A percentile compares a stretch with the other conserved stretches of the same genome.
Conservation (phyloP, 1,284 basidiomycete genomes). For the Microbotryomycetes sp. region DNA sequence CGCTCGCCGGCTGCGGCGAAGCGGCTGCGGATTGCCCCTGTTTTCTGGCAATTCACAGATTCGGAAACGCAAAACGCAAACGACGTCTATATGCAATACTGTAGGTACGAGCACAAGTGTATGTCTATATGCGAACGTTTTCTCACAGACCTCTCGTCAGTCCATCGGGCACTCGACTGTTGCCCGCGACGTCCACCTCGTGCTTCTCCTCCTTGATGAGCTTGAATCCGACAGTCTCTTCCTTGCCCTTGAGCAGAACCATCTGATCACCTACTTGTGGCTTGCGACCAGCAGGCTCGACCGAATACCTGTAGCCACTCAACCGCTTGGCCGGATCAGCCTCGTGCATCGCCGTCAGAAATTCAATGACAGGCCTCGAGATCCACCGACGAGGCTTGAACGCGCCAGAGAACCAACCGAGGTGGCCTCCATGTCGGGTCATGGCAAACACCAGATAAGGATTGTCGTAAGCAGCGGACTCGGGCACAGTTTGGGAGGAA, state of each 20-base stretch:
- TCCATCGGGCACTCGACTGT: not conserved
- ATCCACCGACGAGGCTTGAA: constrained; percentile 55
- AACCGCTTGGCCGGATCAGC: constrained; percentile 5
- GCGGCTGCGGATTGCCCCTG: no score
- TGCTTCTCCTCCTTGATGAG: constrained; percentile 8
- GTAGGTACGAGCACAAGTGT: no score
- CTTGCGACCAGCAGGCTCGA: not conserved
- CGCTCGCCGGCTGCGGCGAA: no score
- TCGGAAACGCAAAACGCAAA: no score
- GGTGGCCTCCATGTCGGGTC: constrained; percentile 78
- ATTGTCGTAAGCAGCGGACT: constrained; percentile 49
- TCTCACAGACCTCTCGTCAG: constrained; percentile 20
- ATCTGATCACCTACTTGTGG: constrained; percentile 23
- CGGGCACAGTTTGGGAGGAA: constrained; percentile 37
- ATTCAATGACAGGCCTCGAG: constrained; percentile 63
- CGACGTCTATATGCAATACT: no score
- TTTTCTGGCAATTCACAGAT: no score
- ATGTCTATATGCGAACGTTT: no score
- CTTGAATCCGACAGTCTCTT: constrained; percentile 19
- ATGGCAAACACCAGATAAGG: constrained; percentile 61
- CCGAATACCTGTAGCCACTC: not conserved
- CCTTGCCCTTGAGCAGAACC: constrained; percentile 17
- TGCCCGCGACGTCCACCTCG: constrained; percentile 2
- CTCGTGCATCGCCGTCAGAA: constrained; percentile 27
- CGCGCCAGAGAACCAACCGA: constrained; percentile 80